Conservation (phyloP, 768 basidiomycete genomes). For the Infundibulicybe gibba region DNA sequence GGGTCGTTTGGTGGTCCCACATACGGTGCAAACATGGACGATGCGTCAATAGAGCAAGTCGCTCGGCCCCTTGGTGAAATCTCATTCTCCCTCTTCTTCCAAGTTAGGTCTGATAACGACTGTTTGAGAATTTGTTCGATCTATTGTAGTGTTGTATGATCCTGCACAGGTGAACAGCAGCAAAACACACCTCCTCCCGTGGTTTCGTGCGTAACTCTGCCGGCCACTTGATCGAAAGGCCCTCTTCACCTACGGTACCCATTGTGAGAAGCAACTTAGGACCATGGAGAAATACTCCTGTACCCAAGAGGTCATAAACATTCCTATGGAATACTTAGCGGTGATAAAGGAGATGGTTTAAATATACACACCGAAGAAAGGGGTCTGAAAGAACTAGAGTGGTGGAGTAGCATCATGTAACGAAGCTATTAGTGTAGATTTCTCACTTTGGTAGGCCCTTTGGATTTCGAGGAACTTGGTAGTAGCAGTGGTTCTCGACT, state of each 20-base stretch:
- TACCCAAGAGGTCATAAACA: conserved; percentile 75
- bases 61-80: conserved; percentile 44
- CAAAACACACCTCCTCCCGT: conserved; percentile 40
- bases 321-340: conserved; percentile 35
- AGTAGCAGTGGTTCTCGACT: conserved; percentile 54
- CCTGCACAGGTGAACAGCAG: not conserved
- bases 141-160: conserved; percentile 23
- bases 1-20: conserved; percentile 21
- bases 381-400: conserved; percentile 66
- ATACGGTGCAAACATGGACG: conserved; percentile 39
- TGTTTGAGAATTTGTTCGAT: conserved; percentile 39
- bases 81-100: conserved; percentile 30
- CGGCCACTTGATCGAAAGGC: conserved; percentile 41
- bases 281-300: conserved; percentile 8
- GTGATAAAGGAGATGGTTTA: not conserved
- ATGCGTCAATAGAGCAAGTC: conserved; percentile 44
- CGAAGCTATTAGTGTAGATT: too few relatives aligned
- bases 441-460: conserved; percentile 76
- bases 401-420: not conserved
- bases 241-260: conserved; percentile 23
- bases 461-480: conserved; percentile 73
- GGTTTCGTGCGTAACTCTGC: conserved; percentile 37
- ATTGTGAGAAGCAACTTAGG: not conserved
- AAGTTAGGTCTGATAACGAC: conserved; percentile 32
- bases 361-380: conserved; percentile 51